A percentile compares a stretch with the other conserved stretches of the same genome.
Evolutionary conservation across 805 yeast genomes (phyloP).

Genomic region (Ogataea minuta): DNA sequence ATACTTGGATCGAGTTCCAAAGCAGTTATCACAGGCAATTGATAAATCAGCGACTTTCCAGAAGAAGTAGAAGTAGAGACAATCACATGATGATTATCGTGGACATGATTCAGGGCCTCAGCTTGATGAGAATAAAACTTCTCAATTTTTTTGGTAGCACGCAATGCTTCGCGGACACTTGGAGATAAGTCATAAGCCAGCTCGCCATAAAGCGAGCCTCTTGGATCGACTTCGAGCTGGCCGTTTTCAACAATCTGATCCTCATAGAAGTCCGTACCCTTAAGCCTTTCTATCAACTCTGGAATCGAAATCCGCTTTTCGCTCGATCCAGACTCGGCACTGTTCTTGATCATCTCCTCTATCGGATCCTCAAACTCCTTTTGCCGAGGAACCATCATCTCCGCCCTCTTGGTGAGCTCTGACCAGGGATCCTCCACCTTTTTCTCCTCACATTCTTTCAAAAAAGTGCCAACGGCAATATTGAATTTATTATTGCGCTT

Average conservation of each 20-base stretch:
- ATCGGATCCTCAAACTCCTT: constrained; percentile 59
- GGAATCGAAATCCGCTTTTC: constrained; percentile 37
- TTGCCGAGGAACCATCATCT: constrained; percentile 44
- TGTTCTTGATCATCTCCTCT: constrained; percentile 47
- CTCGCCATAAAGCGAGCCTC: constrained; percentile 44
- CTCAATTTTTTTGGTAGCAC: constrained; percentile 45
- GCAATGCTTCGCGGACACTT: constrained; percentile 51
- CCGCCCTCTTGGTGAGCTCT: constrained; percentile 38
- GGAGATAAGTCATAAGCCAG: constrained; percentile 48
- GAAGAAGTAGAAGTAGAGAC: constrained; percentile 95
- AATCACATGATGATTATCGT: constrained; percentile 64
- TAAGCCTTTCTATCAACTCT: constrained; percentile 49
- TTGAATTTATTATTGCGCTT: constrained; percentile 56
- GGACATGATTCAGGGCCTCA: constrained; percentile 62
- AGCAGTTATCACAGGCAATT: constrained; percentile 69
- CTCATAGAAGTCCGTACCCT: constrained; percentile 49
- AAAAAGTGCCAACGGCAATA: constrained; percentile 37
- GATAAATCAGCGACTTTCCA: constrained; percentile 92
- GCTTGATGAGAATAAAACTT: constrained; percentile 79
- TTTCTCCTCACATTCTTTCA: constrained; percentile 32
- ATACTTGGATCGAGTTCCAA: constrained; percentile 41
- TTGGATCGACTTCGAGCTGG: constrained; percentile 42
- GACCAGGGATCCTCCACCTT: constrained; percentile 40
- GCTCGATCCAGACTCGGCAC: constrained; percentile 11
- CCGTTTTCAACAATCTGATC: constrained; percentile 60